Percentiles rank a stretch among this genome's conserved stretches.
Conservation (phyloP, 257 asterid genomes). For the Solanum sejunctum region DNA sequence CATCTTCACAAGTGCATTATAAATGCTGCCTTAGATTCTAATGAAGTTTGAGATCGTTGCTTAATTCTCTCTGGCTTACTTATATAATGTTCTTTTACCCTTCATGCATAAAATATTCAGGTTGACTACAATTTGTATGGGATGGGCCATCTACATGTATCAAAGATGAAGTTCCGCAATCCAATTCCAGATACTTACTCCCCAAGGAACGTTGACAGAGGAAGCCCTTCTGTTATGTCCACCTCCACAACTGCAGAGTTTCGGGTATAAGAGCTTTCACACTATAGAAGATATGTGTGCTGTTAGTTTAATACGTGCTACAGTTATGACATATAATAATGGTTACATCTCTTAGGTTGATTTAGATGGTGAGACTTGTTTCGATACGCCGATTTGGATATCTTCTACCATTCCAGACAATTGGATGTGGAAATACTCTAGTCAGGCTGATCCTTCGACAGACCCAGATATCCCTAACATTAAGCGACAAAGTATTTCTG, state of each 20-base stretch:
- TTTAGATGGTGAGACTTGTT: constrained; percentile 22
- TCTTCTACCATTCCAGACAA: constrained; percentile 74
- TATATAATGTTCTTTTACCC: background rate
- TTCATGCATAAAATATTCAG: constrained; percentile 26
- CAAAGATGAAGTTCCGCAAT: constrained; percentile 73
- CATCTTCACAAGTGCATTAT: background rate
- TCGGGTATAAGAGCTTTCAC: constrained; percentile 25
- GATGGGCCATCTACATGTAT: constrained; percentile 82
- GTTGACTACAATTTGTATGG: constrained; percentile 88
- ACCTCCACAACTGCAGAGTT: constrained; percentile 15
- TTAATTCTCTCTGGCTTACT: background rate
- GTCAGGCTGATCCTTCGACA: constrained; percentile 31
- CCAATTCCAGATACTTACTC: constrained; percentile 64
- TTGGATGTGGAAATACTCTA: constrained; percentile 56
- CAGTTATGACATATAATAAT: constrained; percentile 4
- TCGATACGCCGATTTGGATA: constrained; percentile 45
- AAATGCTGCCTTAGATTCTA: background rate
- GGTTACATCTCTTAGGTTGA: constrained; percentile 44
- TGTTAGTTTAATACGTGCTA: constrained; percentile 3
- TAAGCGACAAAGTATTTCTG: constrained; percentile 71
- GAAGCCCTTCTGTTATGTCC: constrained; percentile 18
- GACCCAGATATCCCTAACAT: constrained; percentile 25
- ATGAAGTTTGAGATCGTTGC: background rate
- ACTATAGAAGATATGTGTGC: background rate
- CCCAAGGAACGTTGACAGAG: constrained; percentile 23